Percentiles rank a stretch among this genome's conserved stretches.
Conservation (phyloP, 495 filamentous ascomycete species). For the Daldinia vernicosa region DNA sequence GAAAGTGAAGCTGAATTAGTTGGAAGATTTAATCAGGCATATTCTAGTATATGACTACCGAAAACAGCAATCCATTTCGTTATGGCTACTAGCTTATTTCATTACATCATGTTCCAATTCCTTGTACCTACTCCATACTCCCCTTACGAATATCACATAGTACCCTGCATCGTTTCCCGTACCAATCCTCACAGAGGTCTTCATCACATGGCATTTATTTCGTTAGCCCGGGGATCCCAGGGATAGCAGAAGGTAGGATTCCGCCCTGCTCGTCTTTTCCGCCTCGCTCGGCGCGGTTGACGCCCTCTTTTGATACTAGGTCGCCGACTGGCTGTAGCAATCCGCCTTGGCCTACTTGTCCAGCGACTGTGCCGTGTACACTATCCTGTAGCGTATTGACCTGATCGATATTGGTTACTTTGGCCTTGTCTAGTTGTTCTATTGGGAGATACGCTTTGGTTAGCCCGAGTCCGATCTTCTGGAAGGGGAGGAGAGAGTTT, state of each 20-base stretch:
- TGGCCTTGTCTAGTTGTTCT: conserved; percentile 72
- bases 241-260: conserved; percentile 46
- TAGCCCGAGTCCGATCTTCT: not conserved
- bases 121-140: not conserved
- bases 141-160: not conserved
- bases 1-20: not conserved
- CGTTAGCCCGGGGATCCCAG: conserved; percentile 16
- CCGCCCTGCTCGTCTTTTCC: conserved; percentile 68
- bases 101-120: not conserved
- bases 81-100: not conserved
- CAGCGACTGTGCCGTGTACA: conserved; percentile 64
- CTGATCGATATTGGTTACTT: conserved; percentile 69
- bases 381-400: conserved; percentile 71
- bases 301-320: conserved; percentile 65
- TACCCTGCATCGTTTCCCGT: too few species aligned
- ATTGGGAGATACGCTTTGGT: not conserved
- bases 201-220: conserved; percentile 2
- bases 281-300: conserved; percentile 69
- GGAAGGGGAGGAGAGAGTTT: not conserved
- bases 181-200: not conserved
- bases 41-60: too few species aligned
- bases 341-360: conserved; percentile 71
- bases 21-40: not conserved
- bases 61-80: not conserved
- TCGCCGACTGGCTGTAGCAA: conserved; percentile 69